Base-by-base conservation (phyloP, 1,284 basidiomycete species). In the Sanghuangporus baumii region DNA sequence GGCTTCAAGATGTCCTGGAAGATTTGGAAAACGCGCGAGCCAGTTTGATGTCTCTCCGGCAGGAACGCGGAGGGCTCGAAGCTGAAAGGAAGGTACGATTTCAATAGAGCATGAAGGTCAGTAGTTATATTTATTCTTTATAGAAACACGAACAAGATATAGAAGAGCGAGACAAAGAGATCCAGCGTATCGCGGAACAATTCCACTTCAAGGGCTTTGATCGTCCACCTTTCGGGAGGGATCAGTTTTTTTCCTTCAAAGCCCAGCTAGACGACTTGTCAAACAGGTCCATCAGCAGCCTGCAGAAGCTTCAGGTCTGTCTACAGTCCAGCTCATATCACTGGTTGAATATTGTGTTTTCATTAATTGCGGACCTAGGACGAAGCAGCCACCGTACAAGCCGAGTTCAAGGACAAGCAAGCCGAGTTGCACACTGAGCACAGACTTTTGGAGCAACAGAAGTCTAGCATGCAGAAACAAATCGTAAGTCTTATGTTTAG, bases 121-220 rank as follows among this genome's bases (percentile, higher is more conserved):
- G 47, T 36, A 48, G 36, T 40, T 51, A 16, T 59, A 5, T n/a
- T 23, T n/a, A 46, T 34, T 23, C 11, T 3, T 7, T 43, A 12
- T 36, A 64, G 62, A 82, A 83, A 7, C 91, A 96, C 73, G 84
- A 89, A 64, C 77, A 82, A 59, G 88, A 90, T n/a, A 75, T 95
- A 38, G 71, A 74, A 1, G 86, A 88, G 9, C 85, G 95, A 26
- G 93, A 96, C 71, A 77, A 81, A 8, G 76, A 88, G 36, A 88
- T 98, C 62, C 84, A 83, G 26, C 83, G 88, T 41, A 83, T 94
- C 8, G 83, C 86, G 54, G 78, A 84, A 51, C 84, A 84, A 65
- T 80, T 91, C 67, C 80, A 83, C 26, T 87, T 97, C 68, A 83
- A 84, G 59, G 94, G 93, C 0, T 95, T 86, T 70, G 86, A 84